Base-by-base conservation (phyloP, 2,329 filamentous ascomycete genomes). In the Aspergillus ruber region DNA sequence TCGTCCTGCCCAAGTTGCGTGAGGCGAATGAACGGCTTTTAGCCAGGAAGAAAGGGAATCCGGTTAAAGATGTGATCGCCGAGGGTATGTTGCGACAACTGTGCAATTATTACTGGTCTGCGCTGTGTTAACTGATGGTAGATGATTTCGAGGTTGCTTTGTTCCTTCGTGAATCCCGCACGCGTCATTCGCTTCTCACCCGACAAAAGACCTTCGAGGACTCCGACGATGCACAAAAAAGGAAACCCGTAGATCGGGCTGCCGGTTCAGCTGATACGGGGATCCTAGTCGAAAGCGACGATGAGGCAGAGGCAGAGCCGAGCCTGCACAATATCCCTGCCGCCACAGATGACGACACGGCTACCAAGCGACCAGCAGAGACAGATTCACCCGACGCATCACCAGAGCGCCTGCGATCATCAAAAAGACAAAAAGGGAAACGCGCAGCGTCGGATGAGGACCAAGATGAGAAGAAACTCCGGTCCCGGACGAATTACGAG, bases 131-230 rank as follows among this genome's bases (percentile, higher is more conserved):
- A 23, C 23, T 40, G 40, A 6, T 42, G 12, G 13, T 58, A 93
- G 91, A 96, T 68, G 91, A 95, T 57, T 98, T 96, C 63, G 90
- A 97, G 64, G 89, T 96, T 12, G 88, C 90, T 33, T 86, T 98
- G 55, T 97, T 96, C 70, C 75, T 98, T 55, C 94, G 88, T 41
- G 88, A 95, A 66, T 86, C 86, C 6, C 84, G 81, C 44, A 90
- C 86, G 3, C 82, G 90, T 12, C 93, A 97, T 72, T 87, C 89
- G 29, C 74, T 98, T 33, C 78, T 97, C 49, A 86, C 84, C 47
- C 95, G 93, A 67, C 83, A 88, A 59, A 96, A 95, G 70, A 78
- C 81, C 15, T 90, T 90, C 56, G 76, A 79, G 49, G 79, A 84
- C 42, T 66, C 71, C 0, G 74, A 76, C 47, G 70, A 70, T 23